These are phyloP conservation scores for Cryphonectria nitschkei DNA, from an alignment of 2,329 filamentous ascomycete genomes.

Conservation along the genomic window DNA sequence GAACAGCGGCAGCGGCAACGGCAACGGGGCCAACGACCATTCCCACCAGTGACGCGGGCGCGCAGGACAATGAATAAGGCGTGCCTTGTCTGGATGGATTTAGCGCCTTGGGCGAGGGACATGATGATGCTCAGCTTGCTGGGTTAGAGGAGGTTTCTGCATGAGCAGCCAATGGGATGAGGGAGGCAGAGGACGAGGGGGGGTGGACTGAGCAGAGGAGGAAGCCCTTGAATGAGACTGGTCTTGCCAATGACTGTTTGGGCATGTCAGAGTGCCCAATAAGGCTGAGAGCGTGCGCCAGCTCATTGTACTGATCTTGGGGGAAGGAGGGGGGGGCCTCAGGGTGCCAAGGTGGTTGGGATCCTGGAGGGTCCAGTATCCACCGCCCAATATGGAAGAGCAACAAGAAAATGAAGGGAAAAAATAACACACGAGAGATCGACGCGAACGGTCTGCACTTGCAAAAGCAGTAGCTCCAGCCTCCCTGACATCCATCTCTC, in stretches of 20 bases:
- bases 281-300: conserved; percentile 2
- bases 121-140: neutral
- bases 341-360: neutral
- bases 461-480: conserved; percentile 1
- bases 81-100: neutral
- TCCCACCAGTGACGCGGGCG: neutral
- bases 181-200: neutral
- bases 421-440: conserved; percentile 2
- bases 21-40: neutral
- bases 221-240: conserved; percentile 1
- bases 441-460: conserved; percentile 5
- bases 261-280: neutral
- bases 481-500: conserved; percentile 4
- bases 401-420: neutral
- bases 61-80: neutral
- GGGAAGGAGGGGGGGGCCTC: neutral
- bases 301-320: neutral
- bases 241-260: neutral
- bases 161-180: conserved; percentile 7
- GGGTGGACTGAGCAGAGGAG: neutral
- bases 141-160: neutral
- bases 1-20: neutral
- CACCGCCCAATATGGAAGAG: neutral
- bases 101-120: neutral
- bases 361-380: conserved; percentile 8